phyloP scores from a whole-genome alignment of 768 basidiomycete genomes.

The Myochromella boudieri region DNA sequence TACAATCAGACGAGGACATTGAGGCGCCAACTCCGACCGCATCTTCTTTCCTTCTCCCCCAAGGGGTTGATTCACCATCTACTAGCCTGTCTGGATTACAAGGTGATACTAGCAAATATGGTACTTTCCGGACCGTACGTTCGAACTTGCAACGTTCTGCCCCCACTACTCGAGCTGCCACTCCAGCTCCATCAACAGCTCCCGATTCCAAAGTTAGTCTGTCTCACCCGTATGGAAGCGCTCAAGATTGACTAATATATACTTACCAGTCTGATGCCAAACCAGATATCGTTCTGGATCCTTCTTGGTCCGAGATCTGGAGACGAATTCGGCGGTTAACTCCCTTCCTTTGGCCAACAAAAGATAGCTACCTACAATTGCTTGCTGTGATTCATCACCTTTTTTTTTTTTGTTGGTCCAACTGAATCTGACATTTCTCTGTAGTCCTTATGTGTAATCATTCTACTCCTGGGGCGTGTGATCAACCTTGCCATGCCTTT shows the following conservation, averaged over 20 bases:
- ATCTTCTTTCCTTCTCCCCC: slow-evolving; percentile 56
- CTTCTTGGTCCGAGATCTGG: slow-evolving; percentile 71
- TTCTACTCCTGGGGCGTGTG: slow-evolving; percentile 74
- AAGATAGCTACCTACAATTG: slow-evolving; percentile 62
- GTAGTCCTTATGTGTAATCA: slow-evolving; percentile 64
- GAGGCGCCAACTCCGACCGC: slow-evolving; percentile 41
- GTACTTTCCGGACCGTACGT: slow-evolving; percentile 61
- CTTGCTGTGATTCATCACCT: slow-evolving; percentile 50
- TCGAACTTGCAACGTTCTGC: slow-evolving; percentile 52
- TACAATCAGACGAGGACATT: slow-evolving; percentile 38
- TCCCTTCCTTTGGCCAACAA: slow-evolving; percentile 86
- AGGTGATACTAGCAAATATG: slow-evolving; percentile 61
- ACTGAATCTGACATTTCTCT: slow-evolving; percentile 2
- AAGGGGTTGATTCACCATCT: slow-evolving; percentile 40
- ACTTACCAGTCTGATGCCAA: slow-evolving; percentile 35
- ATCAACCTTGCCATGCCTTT: slow-evolving; percentile 74
- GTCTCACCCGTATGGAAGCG: not conserved
- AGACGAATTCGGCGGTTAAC: slow-evolving; percentile 61
- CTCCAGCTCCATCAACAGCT: slow-evolving; percentile 41
- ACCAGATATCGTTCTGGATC: slow-evolving; percentile 58
- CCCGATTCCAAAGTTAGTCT: slow-evolving; percentile 39
- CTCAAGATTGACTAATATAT: slow-evolving; percentile 4
- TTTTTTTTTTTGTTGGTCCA: slow-evolving; percentile 3
- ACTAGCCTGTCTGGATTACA: slow-evolving; percentile 43
- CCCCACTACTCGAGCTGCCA: slow-evolving; percentile 54